Conservation (phyloP, 148 eudicot species). For the Linanthus parryae region DNA sequence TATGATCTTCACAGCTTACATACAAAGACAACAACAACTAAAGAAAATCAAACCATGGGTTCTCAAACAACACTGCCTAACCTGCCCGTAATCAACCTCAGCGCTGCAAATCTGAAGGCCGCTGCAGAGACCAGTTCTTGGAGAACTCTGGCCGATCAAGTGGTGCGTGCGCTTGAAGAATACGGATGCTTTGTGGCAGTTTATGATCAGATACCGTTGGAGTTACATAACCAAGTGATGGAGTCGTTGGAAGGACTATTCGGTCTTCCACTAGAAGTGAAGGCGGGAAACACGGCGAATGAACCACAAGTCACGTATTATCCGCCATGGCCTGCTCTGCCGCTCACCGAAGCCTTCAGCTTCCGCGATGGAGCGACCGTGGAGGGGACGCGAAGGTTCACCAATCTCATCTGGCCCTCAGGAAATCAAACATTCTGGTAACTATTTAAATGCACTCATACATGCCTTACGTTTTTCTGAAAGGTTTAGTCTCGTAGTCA, state of each 20-base stretch:
- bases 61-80: too few species aligned
- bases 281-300: background rate
- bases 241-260: background rate
- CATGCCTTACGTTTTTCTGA: background rate
- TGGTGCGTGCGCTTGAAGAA: too few species aligned
- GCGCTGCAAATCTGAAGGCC: too few species aligned
- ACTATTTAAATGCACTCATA: background rate
- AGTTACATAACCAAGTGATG: background rate
- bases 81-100: too few species aligned
- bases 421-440: background rate
- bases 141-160: too few species aligned
- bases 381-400: background rate
- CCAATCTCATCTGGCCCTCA: background rate
- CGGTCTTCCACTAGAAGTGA: background rate
- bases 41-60: too few species aligned
- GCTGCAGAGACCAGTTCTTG: too few species aligned
- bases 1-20: too few species aligned
- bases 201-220: background rate
- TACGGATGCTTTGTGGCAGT: too few species aligned
- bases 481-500: too few species aligned
- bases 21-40: too few species aligned
- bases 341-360: background rate
- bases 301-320: background rate
- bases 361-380: background rate
- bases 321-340: too few species aligned